Base-by-base conservation (phyloP, 495 filamentous ascomycete genomes). In the Penicillium cataractarum region DNA sequence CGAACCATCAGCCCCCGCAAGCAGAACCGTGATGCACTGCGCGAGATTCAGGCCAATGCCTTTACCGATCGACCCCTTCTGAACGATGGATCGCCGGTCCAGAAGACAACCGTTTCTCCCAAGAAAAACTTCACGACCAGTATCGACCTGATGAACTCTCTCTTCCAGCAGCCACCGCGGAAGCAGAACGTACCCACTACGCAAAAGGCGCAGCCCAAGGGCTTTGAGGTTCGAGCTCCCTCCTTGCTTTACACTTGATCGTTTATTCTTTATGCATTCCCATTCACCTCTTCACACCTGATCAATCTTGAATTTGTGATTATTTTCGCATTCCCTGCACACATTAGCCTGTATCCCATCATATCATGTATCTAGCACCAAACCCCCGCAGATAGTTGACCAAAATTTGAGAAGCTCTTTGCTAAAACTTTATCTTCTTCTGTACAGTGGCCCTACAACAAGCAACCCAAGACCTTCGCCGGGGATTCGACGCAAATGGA, bases 1-100 rank as follows among this genome's bases (percentile, higher is more conserved):
- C 90, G 89, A 55, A 97, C 95, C 1, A 90, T 97, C 64, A 96
- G 91, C 71, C 95, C 95, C 24, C 85, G 88, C 67, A 93, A 96
- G 76, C 87, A 92, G 70, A 88, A 96, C 80, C 90, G 93, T 65
- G 81, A 84, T 57, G 84, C 83, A 15, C 70, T 90, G 39, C 82
- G 83, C 42, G 83, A 87, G 61, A 84, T 77, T 58, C 87, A 89
- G 69, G 83, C 74, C 8, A 76, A 78, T 61, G 76, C 84, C n/a
- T 80, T 87, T 24, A 74, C 76, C 42, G 76, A 82, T 52, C 68
- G 74, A 39, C 64, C 64, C 48, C 58, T 75, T 7, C 68, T 69
- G 21, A 55, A 74, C n/a, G 74, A 79, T 32, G 67, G 60, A 27
- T 77, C 76, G 33, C 72, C 77, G 37, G 76, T 73, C 39, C 67